phyloP scores from a whole-genome alignment of 495 filamentous ascomycete species.

The Parathielavia appendiculata region DNA sequence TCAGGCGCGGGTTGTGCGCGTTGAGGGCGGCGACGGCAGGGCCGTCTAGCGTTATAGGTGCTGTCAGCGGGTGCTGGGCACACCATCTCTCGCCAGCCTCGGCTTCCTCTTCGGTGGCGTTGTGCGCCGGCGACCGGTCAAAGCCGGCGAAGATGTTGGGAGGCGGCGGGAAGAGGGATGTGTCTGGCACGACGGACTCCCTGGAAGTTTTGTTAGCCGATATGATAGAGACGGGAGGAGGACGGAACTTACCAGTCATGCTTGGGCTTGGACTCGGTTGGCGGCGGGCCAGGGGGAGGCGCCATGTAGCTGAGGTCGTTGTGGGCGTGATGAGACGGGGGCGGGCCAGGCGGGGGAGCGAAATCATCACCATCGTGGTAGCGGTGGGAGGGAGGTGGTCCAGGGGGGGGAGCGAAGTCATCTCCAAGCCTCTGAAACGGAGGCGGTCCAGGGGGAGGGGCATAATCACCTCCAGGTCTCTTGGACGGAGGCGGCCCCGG shows the following conservation, averaged over 20 bases:
- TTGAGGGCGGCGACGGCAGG: conserved; percentile 30
- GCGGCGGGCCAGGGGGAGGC: conserved; percentile 45
- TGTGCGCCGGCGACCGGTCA: conserved; percentile 63
- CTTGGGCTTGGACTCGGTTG: conserved; percentile 32
- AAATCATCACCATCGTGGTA: conserved; percentile 23
- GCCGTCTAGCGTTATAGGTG: conserved; percentile 49
- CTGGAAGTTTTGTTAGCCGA: conserved; percentile 4
- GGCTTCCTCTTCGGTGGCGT: conserved; percentile 64
- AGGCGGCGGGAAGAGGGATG: conserved; percentile 73
- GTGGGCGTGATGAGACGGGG: conserved; percentile 24
- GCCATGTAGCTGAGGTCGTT: conserved; percentile 26
- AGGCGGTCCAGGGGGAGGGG: conserved; percentile 38
- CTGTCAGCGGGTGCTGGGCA: conserved; percentile 54
- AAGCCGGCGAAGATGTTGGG: conserved; percentile 60
- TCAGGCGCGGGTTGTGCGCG: conserved; percentile 35
- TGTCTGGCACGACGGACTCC: conserved; percentile 73
- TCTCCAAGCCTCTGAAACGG: conserved; percentile 26
- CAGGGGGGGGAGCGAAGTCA: conserved; percentile 36
- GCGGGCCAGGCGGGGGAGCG: conserved; percentile 37
- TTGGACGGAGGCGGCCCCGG: conserved; percentile 33
- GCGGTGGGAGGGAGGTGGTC: conserved; percentile 31
- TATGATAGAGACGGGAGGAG: neutral
- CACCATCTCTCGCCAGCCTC: conserved; percentile 72
- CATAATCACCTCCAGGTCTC: conserved; percentile 25
- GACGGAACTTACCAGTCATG: conserved; percentile 57